Evolutionary conservation across 768 basidiomycete species (phyloP), one percentile per base, ranked within the genome.

Genomic region (Lactifluus volemus): DNA sequence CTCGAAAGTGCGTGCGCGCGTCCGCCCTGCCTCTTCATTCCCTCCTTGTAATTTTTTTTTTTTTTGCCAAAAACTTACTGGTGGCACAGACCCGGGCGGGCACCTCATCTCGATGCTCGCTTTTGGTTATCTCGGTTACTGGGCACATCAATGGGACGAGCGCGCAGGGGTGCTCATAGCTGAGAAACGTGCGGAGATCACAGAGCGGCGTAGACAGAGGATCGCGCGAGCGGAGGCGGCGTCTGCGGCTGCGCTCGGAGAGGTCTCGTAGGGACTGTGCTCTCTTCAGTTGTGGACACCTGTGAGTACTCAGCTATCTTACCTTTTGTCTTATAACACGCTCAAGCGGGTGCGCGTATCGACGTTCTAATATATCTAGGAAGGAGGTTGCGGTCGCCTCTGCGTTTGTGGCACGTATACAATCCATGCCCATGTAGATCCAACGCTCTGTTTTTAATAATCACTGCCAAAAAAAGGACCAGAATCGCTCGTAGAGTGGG

Each of bases 1-100:
- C 82, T 89, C 73, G 80, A 84, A 49, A 91, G 93, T 95, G 70
- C 71, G 92, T 81, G 93, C 95, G 70, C 71, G 92, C 81, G 21
- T 8, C 21, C 58, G 47, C 8, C 32, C n/a, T 52, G n/a, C 53
- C 10, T 32, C 25, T 10, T 6, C 29, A 17, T 5, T 4, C 39
- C 11, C 21, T 49, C 48, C 6, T 17, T 19, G 8, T 12, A 11
- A 19, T 14, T 8, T 29, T 9, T 14, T 14, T 5, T 41, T 4
- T 6, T 3, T 39, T 41, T 5, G n/a, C n/a, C n/a, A n/a, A n/a
- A n/a, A n/a, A n/a, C n/a, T n/a, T n/a, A n/a, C n/a, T n/a, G n/a
- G n/a, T 32, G 50, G 8, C 30, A 11, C 68, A 93, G 91, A 92
- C 77, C 81, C 84, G 3, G 79, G 79, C 21, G 89, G 84, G 30